phyloP scores from a whole-genome alignment of 495 filamentous ascomycete genomes.

The Aspergillus cristatus region DNA sequence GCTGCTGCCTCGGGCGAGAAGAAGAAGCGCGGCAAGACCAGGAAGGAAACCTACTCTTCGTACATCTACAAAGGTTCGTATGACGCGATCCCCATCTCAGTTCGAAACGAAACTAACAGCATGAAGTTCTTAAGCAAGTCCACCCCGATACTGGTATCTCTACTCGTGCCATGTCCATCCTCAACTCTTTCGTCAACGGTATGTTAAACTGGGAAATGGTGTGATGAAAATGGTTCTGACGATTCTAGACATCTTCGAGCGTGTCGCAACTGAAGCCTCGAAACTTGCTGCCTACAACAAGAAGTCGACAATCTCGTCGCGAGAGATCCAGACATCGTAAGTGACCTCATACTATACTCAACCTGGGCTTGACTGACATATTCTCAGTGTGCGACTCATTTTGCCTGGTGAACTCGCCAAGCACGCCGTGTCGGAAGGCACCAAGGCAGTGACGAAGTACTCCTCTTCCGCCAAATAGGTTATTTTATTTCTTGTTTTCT shows the following conservation, averaged over 20 bases:
- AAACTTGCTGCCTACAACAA: constrained; percentile 99
- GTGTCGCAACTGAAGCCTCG: constrained; percentile 95
- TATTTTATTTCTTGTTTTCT: constrained; percentile 32
- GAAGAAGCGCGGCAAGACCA: constrained; percentile 99
- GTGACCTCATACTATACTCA: constrained; percentile 12
- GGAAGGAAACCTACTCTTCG: constrained; percentile 98
- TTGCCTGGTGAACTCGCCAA: constrained; percentile 97
- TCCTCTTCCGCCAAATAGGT: constrained; percentile 97
- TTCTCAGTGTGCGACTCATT: constrained; percentile 73
- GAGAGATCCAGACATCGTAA: constrained; percentile 97
- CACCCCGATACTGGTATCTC: constrained; percentile 99
- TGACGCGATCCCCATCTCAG: constrained; percentile 1
- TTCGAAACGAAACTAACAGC: constrained; percentile 23
- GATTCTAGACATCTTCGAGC: constrained; percentile 90
- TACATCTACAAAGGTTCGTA: constrained; percentile 99
- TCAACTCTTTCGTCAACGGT: constrained; percentile 99
- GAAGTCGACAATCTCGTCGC: constrained; percentile 99
- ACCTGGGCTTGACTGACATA: constrained; percentile 7
- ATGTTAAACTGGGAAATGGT: constrained; percentile 25
- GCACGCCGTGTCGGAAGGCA: constrained; percentile 98
- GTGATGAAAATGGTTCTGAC: constrained; percentile 6
- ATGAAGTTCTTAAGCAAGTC: constrained; percentile 94
- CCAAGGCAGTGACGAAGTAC: constrained; percentile 99
- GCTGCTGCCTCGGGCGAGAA: constrained; percentile 85
- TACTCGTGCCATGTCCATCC: constrained; percentile 98